phyloP scores from a whole-genome alignment of 306 rosid species.

The Cucurbita argyrosperma region DNA sequence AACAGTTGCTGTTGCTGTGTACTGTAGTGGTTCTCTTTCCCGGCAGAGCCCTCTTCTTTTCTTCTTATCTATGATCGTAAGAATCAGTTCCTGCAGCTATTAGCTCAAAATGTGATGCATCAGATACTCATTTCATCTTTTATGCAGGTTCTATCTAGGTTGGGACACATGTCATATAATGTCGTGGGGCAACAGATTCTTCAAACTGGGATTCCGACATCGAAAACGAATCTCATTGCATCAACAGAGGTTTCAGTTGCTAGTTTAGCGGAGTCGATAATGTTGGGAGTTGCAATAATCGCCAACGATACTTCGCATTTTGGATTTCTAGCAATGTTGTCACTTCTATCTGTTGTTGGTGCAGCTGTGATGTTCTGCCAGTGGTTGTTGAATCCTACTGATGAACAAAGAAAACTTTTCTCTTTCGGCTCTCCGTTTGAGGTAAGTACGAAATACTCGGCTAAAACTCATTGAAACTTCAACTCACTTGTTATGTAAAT shows the following conservation, averaged over 20 bases:
- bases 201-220: conserved; percentile 88
- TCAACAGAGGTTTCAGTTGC: conserved; percentile 90
- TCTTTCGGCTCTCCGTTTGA: conserved; percentile 31
- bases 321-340: conserved; percentile 57
- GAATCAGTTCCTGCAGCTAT: conserved; percentile 7
- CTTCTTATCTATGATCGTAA: conserved; percentile 76
- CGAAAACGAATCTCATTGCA: conserved; percentile 85
- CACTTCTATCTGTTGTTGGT: conserved; percentile 74
- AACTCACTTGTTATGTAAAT: background rate
- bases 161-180: conserved; percentile 93
- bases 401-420: conserved; percentile 58
- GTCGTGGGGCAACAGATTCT: conserved; percentile 90
- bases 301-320: conserved; percentile 77
- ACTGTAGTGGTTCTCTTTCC: conserved; percentile 56
- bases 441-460: background rate
- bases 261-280: conserved; percentile 80
- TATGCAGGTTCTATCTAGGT: conserved; percentile 66
- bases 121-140: background rate
- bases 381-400: conserved; percentile 85
- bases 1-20: conserved; percentile 73
- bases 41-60: conserved; percentile 63
- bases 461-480: background rate
- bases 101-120: background rate
- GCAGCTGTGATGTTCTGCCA: conserved; percentile 75
- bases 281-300: conserved; percentile 76